Percentiles rank a stretch among this genome's conserved stretches.
Conservation (phyloP, 2,329 filamentous ascomycete genomes). For the Cryphonectria carpinicola region DNA sequence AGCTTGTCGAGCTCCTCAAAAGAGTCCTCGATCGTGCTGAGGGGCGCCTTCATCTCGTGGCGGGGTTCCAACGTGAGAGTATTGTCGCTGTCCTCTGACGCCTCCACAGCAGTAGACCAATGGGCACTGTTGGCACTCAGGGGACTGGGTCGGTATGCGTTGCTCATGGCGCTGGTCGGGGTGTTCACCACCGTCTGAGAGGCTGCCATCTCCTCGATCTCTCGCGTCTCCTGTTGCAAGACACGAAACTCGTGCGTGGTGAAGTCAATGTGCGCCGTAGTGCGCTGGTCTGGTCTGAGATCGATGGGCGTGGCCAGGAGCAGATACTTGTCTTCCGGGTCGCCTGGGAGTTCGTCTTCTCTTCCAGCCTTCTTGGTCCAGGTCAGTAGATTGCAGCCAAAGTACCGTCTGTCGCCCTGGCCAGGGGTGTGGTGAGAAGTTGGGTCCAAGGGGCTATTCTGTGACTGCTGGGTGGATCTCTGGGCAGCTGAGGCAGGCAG, state of each 20-base stretch:
- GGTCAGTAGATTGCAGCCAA: constrained; percentile 50
- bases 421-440: neutral
- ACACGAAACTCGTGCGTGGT: constrained; percentile 22
- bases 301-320: constrained; percentile 53
- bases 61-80: constrained; percentile 21
- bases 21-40: constrained; percentile 60
- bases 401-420: constrained; percentile 28
- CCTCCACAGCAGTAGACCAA: constrained; percentile 24
- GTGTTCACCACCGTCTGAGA: neutral
- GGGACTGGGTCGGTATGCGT: constrained; percentile 14
- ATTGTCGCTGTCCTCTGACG: constrained; percentile 27
- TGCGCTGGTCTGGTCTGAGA: constrained; percentile 15
- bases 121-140: constrained; percentile 16
- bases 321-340: constrained; percentile 46
- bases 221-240: constrained; percentile 10
- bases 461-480: constrained; percentile 11
- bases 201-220: constrained; percentile 18
- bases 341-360: constrained; percentile 31
- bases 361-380: constrained; percentile 37
- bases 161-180: constrained; percentile 9
- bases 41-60: constrained; percentile 16
- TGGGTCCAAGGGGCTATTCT: constrained; percentile 2
- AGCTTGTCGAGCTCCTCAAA: constrained; percentile 65
- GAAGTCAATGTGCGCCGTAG: constrained; percentile 11
- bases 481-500: constrained; percentile 37